A percentile compares a stretch with the other conserved stretches of the same genome.
Evolutionary conservation across 495 filamentous ascomycete species (phyloP).

Genomic region (Filosporella fistucella): DNA sequence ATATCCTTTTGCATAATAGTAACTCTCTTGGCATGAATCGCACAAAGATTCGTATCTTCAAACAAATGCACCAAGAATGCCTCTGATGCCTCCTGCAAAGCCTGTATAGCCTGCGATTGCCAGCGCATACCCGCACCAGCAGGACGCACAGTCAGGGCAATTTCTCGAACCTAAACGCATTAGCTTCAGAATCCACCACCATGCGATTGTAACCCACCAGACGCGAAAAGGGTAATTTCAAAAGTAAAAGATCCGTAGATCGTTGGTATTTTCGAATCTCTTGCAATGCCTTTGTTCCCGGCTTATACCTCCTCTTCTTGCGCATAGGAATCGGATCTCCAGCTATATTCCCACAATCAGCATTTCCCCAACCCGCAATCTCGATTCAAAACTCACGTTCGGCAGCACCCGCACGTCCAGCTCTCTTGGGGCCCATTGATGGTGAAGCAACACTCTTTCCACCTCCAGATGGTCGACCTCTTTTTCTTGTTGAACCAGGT

Average conservation of each 20-base stretch:
- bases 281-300: constrained; percentile 77
- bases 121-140: constrained; percentile 66
- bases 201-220: constrained; percentile 48
- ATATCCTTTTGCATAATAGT: constrained; percentile 99
- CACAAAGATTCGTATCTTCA: constrained; percentile 92
- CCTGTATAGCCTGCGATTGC: constrained; percentile 88
- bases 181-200: background rate
- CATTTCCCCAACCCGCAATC: background rate
- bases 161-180: constrained; percentile 68
- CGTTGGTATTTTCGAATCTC: constrained; percentile 86
- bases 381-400: constrained; percentile 11
- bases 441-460: background rate
- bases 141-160: constrained; percentile 53
- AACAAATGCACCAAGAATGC: constrained; percentile 93
- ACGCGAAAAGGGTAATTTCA: constrained; percentile 81
- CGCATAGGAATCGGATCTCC: constrained; percentile 65
- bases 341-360: constrained; percentile 41
- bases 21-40: constrained; percentile 91
- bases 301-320: constrained; percentile 67
- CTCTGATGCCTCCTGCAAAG: constrained; percentile 87
- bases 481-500: constrained; percentile 12
- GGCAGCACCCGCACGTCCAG: constrained; percentile 3
- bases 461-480: background rate
- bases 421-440: constrained; percentile 3
- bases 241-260: constrained; percentile 73